Conservation (phyloP, 148 eudicot genomes). For the Nyssa sinensis region DNA sequence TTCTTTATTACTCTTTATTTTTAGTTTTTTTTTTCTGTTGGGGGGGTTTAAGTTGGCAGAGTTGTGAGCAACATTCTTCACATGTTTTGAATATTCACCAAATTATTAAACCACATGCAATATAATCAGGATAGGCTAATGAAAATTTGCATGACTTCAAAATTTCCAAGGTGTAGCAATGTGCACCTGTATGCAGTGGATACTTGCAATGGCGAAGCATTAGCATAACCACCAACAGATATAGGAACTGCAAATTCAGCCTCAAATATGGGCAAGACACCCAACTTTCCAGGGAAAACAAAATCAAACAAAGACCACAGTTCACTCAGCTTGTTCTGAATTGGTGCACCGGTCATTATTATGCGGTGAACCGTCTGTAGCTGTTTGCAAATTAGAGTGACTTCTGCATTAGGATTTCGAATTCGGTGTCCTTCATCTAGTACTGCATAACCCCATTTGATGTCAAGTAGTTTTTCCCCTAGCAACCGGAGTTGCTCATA, state of each 20-base stretch:
- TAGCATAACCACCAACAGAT: constrained; percentile 97
- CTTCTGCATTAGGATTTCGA: constrained; percentile 95
- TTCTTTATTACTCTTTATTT: too few species aligned
- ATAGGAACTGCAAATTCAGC: constrained; percentile 97
- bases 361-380: constrained; percentile 97
- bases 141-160: not conserved
- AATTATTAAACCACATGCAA: not conserved
- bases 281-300: constrained; percentile 98
- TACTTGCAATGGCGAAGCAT: constrained; percentile 95
- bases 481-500: constrained; percentile 92
- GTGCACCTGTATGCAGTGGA: constrained; percentile 95
- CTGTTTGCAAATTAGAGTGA: constrained; percentile 95
- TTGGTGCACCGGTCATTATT: constrained; percentile 98
- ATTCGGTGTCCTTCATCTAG: constrained; percentile 97
- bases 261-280: constrained; percentile 97
- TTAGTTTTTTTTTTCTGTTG: too few species aligned
- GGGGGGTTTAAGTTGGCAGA: too few species aligned
- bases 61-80: too few species aligned
- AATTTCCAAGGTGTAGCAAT: constrained; percentile 8
- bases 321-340: constrained; percentile 91
- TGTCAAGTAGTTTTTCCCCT: constrained; percentile 75
- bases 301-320: constrained; percentile 98
- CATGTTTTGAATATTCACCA: not conserved
- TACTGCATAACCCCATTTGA: constrained; percentile 97
- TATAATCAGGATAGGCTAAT: not conserved